Conservation (phyloP, 345 rosid genomes). For the Syzygium jambos region DNA sequence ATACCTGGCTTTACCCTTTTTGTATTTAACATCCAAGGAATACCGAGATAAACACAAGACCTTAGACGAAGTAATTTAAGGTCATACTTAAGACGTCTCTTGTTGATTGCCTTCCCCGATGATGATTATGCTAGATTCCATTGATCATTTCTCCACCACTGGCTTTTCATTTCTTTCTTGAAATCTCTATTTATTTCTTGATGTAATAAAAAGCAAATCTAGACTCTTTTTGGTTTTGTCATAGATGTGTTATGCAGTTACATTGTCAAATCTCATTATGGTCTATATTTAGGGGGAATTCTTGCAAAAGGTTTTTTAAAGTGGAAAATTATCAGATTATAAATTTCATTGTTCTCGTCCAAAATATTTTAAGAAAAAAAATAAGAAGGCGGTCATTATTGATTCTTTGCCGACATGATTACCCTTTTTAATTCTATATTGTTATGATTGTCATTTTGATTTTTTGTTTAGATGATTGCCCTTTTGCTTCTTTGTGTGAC, state of each 20-base stretch:
- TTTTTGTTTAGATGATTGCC: too few relatives aligned
- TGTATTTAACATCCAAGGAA: too few relatives aligned
- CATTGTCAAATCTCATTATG: neutral
- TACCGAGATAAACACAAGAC: too few relatives aligned
- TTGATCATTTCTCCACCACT: accelerated
- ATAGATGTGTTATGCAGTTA: neutral
- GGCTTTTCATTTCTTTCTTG: neutral
- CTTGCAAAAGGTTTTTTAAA: neutral
- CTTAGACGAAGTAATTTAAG: too few relatives aligned
- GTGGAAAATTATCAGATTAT: neutral
- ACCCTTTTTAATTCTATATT: too few relatives aligned
- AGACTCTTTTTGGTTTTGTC: neutral
- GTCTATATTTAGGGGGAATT: neutral
- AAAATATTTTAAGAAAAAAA: neutral
- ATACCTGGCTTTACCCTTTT: too few relatives aligned
- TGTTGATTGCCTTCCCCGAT: accelerated
- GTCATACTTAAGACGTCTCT: too few relatives aligned
- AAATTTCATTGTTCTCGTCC: neutral
- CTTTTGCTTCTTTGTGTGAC: too few relatives aligned
- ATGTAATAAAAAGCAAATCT: neutral
- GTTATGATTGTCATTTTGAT: too few relatives aligned
- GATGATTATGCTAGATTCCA: accelerated
- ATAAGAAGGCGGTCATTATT: neutral
- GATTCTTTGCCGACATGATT: too few relatives aligned
- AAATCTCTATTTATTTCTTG: neutral